A percentile compares a stretch with the other conserved stretches of the same genome.
phyloP scores from a whole-genome alignment of 2,329 filamentous ascomycete genomes.

The Raffaelea deltoideospora region DNA sequence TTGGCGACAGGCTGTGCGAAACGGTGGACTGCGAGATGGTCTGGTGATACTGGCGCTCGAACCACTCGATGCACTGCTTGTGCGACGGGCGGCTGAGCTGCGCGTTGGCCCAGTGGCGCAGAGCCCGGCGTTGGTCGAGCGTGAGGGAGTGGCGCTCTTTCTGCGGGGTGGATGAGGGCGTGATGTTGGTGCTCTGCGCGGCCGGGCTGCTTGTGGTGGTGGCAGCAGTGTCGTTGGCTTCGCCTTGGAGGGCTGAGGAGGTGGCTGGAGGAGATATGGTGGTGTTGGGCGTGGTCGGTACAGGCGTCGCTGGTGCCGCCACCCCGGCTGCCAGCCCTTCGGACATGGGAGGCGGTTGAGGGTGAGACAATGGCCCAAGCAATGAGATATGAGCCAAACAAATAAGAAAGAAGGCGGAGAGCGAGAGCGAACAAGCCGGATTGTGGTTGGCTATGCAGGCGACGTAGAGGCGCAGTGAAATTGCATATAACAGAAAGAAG shows the following conservation, averaged over 20 bases:
- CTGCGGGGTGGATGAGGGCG: conserved; percentile 10
- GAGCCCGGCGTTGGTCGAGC: conserved; percentile 44
- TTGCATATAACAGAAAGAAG: too few relatives aligned
- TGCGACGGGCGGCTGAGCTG: conserved; percentile 42
- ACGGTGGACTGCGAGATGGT: conserved; percentile 49
- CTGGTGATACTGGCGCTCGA: conserved; percentile 40
- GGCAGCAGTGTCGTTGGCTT: neutral
- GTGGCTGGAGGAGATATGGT: neutral
- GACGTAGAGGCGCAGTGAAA: too few relatives aligned
- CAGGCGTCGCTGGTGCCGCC: conserved; percentile 1
- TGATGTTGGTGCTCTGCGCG: neutral
- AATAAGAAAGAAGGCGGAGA: too few relatives aligned
- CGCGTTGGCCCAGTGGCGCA: conserved; percentile 43
- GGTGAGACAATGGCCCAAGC: too few relatives aligned
- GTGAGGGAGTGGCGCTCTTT: conserved; percentile 45
- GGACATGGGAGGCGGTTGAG: conserved; percentile 4
- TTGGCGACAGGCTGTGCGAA: conserved; percentile 45
- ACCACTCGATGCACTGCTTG: conserved; percentile 50
- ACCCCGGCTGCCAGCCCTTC: conserved; percentile 5
- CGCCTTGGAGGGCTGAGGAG: too few relatives aligned
- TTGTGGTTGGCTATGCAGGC: too few relatives aligned
- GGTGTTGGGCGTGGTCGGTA: neutral
- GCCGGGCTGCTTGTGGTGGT: neutral
- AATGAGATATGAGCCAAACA: too few relatives aligned
- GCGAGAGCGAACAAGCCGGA: neutral